A percentile compares a stretch with the other conserved stretches of the same genome.
Evolutionary conservation across 768 basidiomycete genomes (phyloP).

Genomic region (Coprinopsis marcescibilis): DNA sequence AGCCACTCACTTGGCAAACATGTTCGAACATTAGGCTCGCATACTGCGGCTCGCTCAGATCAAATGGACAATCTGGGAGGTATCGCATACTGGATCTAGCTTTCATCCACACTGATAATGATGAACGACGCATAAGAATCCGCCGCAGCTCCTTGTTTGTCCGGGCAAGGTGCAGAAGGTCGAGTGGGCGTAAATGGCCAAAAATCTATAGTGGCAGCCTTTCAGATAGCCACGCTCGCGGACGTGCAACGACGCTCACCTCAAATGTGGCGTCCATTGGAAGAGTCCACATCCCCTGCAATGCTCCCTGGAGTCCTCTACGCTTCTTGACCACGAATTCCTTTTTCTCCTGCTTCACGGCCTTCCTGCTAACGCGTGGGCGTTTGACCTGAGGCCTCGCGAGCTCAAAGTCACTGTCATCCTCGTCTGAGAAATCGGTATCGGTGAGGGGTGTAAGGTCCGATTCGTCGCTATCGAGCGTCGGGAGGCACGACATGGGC

Average conservation of each 20-base stretch:
- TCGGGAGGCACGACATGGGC: background rate
- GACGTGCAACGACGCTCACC: constrained; percentile 11
- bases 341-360: background rate
- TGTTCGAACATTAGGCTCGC: constrained; percentile 21
- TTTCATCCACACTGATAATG: constrained; percentile 20
- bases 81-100: constrained; percentile 19
- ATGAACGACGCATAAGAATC: constrained; percentile 18
- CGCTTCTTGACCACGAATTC: constrained; percentile 4
- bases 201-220: constrained; percentile 26
- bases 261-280: constrained; percentile 22
- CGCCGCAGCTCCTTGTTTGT: constrained; percentile 33
- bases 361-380: constrained; percentile 2
- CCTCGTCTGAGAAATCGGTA: constrained; percentile 6
- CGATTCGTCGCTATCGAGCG: constrained; percentile 5
- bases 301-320: constrained; percentile 2
- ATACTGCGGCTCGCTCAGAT: constrained; percentile 23
- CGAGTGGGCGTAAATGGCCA: constrained; percentile 26
- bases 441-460: constrained; percentile 10
- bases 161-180: constrained; percentile 33
- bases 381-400: background rate
- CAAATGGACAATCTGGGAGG: constrained; percentile 21
- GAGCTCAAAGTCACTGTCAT: constrained; percentile 7
- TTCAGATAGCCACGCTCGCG: background rate
- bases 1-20: constrained; percentile 20
- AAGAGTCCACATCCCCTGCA: constrained; percentile 8